Base-by-base conservation (phyloP, 2,329 filamentous ascomycete genomes). In the Pseudogymnoascus pannorum region DNA sequence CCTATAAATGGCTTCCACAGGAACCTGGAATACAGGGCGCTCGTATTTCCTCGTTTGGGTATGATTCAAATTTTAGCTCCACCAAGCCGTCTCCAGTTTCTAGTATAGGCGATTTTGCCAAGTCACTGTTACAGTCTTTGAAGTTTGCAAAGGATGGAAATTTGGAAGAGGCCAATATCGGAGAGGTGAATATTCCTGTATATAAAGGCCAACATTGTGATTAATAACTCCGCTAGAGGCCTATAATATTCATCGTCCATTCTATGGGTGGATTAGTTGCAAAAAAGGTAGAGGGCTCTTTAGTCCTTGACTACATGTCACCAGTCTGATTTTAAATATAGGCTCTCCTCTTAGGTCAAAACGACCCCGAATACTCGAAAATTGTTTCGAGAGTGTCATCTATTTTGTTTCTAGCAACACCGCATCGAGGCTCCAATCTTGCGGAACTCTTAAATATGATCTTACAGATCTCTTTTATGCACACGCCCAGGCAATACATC, bases 171-270 rank as follows among this genome's bases (percentile, higher is more conserved):
- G 51, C 62, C 59, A 59, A 38, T 11, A 64, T 64, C 11, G 62
- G 57, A 14, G 18, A 59, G 26, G 26, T 29, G 26, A 29, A 8
- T 29, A 29, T 29, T 29, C 8, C 8, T 29, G 26, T 8, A 6
- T 29, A 8, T 29, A 8, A 29, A 6, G 5, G 8, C 26, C 8
- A 8, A 29, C 5, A 6, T 8, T 8, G 5, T 29, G 26, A 29
- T 8, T 8, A 29, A 29, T 29, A 29, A 29, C 26, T 29, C 26
- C 8, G 5, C 26, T 29, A 29, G 64, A 69, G 68, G 11, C 70
- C 69, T 3, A 72, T 79, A n/a, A 72, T 79, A 7, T 69, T 78
- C 20, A 69, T 79, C 20, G 75, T 69, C 4, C 77, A 79, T 64
- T 76, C 73, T 36, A 77, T 79, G 76, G 77, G 78, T 1, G 78